Evolutionary conservation across 2,329 filamentous ascomycete species (phyloP).

Genomic region (Beauveria brongniartii): DNA sequence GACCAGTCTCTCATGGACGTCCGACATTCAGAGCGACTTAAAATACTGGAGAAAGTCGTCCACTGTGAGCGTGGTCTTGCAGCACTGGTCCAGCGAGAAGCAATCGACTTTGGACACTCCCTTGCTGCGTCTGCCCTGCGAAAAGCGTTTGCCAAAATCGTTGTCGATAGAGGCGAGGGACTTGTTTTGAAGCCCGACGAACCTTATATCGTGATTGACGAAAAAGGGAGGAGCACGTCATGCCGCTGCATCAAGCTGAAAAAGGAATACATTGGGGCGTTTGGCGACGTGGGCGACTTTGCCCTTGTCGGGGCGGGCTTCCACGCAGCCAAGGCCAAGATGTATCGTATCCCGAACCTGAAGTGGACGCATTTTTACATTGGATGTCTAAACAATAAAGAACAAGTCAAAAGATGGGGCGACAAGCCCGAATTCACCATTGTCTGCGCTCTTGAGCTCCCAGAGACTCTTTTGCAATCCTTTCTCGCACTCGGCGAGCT

Average conservation of each 20-base stretch:
- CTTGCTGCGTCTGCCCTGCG: conserved; percentile 48
- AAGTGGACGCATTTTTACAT: conserved; percentile 77
- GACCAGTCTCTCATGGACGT: conserved; percentile 40
- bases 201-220: conserved; percentile 60
- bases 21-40: conserved; percentile 52
- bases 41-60: conserved; percentile 49
- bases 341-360: conserved; percentile 44
- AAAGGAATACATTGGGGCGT: conserved; percentile 69
- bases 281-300: conserved; percentile 80
- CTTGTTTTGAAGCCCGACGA: conserved; percentile 73
- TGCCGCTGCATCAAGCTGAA: conserved; percentile 73
- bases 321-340: conserved; percentile 52
- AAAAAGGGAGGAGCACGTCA: conserved; percentile 27
- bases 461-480: conserved; percentile 39
- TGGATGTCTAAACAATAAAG: conserved; percentile 65
- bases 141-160: conserved; percentile 57
- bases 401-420: conserved; percentile 42
- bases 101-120: conserved; percentile 55
- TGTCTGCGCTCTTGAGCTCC: conserved; percentile 55
- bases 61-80: conserved; percentile 50
- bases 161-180: conserved; percentile 63
- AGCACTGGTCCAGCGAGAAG: conserved; percentile 56
- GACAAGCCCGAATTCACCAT: conserved; percentile 55
- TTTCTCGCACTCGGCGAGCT: conserved; percentile 43
- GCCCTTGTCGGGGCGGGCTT: conserved; percentile 69